phyloP scores from a whole-genome alignment of 495 filamentous ascomycete genomes.

The Trichoderma reesei region DNA sequence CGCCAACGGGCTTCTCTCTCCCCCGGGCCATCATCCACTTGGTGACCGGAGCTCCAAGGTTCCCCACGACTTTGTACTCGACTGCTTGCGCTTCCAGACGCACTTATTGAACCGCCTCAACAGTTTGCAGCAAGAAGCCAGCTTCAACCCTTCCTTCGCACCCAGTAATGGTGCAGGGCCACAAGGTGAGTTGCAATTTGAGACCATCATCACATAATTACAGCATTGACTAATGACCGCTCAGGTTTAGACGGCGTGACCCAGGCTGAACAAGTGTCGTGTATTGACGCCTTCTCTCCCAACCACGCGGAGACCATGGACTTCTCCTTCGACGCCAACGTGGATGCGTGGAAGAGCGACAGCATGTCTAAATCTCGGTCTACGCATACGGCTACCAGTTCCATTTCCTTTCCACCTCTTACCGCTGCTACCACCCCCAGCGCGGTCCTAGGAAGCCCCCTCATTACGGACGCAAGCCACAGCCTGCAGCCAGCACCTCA shows the following conservation, averaged over 20 bases:
- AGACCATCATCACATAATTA: no score
- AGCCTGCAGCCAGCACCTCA: background rate
- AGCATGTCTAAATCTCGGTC: background rate
- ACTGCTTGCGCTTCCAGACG: conserved; percentile 10
- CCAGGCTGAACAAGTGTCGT: background rate
- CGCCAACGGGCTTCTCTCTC: background rate
- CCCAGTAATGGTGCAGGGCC: background rate
- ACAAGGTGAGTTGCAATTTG: background rate
- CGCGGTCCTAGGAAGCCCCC: background rate
- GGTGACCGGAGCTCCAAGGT: background rate
- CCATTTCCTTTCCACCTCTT: background rate
- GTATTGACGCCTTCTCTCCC: background rate
- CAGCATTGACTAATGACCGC: background rate
- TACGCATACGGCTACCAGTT: background rate
- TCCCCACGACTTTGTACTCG: background rate
- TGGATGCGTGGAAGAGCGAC: conserved; percentile 5
- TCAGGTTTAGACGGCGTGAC: background rate
- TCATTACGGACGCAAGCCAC: background rate
- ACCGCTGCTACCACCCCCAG: background rate
- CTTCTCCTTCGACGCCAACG: background rate
- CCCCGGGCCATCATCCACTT: background rate
- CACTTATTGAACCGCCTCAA: conserved; percentile 3
- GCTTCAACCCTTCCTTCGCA: background rate
- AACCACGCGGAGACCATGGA: background rate
- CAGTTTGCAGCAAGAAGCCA: background rate